Base-by-base conservation (phyloP, 805 yeast genomes). In the Candida koratica region DNA sequence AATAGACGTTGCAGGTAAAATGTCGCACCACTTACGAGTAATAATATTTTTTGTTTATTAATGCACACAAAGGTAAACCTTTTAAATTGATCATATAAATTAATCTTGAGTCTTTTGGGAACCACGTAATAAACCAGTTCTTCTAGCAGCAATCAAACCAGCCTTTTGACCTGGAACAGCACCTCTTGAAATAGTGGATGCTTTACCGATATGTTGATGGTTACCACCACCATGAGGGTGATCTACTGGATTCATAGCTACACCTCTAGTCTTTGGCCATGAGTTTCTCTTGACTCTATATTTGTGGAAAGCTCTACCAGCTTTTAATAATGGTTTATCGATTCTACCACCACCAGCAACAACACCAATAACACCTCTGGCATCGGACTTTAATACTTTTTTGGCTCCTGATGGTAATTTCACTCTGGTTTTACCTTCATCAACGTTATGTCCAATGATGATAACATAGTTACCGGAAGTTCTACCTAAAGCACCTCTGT, bases 181-280 rank as follows among this genome's bases (percentile, higher is more conserved):
- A 74, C 95, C 95, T 84, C 97, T 87, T 59, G 95, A 83, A 64
- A 90, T 90, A 65, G 97, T 90, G 61, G 97, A 90, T 65, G 97
- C 97, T 82, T 90, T 90, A 88, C 97, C 97, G 78, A 89, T 90
- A 75, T 90, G 97, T 81, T 90, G 97, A 77, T 90, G 64, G 63
- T 59, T 59, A 90, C 98, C 98, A 90, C 98, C 97, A 86, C 98
- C 98, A 75, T 90, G 98, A 72, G 98, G 98, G 81, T 90, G 98
- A 73, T 90, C 98, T 72, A 90, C 98, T 73, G 97, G 97, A 80
- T 90, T 90, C 98, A 93, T 90, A 71, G 98, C 98, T 70, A 90
- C 97, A 90, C 97, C 98, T 81, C 97, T 88, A 67, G 97, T 93
- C 85, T 87, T 89, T 77, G 98, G 98, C 97, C 97, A 93, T 55